Evolutionary conservation across 2,329 filamentous ascomycete genomes (phyloP), one percentile per base, ranked within the genome.

Genomic region (Onygenales sp.): DNA sequence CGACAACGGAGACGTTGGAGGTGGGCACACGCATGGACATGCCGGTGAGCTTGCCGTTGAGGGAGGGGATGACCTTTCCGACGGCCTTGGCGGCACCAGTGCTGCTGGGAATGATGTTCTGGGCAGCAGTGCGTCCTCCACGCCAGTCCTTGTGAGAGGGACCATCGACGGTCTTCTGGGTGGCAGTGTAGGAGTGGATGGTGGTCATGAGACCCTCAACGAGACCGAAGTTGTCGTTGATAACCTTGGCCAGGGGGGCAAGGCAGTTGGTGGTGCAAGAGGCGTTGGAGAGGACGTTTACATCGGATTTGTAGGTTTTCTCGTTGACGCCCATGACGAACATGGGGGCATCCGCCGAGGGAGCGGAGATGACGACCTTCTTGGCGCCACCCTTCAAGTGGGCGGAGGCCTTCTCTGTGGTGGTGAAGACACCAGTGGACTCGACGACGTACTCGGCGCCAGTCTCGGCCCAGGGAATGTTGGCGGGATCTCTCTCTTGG

Each of bases 231-330:
- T 96, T 94, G 83, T 97, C 92, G 84, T 98, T 81, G 80, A 98
- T 84, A 71, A 97, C 90, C 88, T 97, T 98, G 81, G 93, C 93
- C 63, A 98, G 87, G 73, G 93, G 93, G 75, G 93, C 93, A 77
- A 98, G 80, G 86, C 93, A 97, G 89, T 98, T 98, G 83, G 93
- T 97, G 75, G 93, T 98, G 89, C 93, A 97, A 66, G 93, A 97
- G 68, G 93, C 93, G 82, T 98, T 98, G 79, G 93, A 97, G 80
- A 97, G 89, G 75, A 98, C 86, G 68, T 89, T 79, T 75, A 93
- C 83, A 73, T 87, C 87, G 73, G 86, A 85, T 75, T 88, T 92
- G 86, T 97, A 97, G 68, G 77, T 81, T 75, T 91, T 83, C 78
- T 97, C 81, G 84, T 97, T 98, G 80, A 98, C 93, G 74, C 93